phyloP scores from a whole-genome alignment of 163 green algal genomes.

The Scenedesmus sp. region DNA sequence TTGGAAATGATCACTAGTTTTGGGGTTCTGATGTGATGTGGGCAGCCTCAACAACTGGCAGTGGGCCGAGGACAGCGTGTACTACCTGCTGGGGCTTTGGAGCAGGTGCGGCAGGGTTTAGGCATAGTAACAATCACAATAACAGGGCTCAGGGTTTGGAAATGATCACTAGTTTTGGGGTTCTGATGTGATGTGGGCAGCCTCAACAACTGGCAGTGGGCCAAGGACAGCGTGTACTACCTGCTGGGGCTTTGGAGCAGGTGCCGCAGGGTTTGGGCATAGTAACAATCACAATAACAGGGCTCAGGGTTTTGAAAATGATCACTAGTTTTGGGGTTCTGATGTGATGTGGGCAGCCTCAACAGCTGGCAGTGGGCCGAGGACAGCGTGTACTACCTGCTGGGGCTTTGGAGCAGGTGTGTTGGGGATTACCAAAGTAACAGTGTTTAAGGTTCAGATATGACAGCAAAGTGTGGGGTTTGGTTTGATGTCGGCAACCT shows the following conservation, averaged over 20 bases:
- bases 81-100: conserved; percentile 97
- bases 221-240: conserved; percentile 90
- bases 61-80: conserved; percentile 89
- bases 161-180: too few relatives aligned
- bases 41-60: conserved; percentile 90
- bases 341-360: conserved; percentile 68
- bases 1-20: too few relatives aligned
- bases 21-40: background rate
- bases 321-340: too few relatives aligned
- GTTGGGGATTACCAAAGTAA: too few relatives aligned
- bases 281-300: too few relatives aligned
- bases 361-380: conserved; percentile 93
- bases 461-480: too few relatives aligned
- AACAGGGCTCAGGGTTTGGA: too few relatives aligned
- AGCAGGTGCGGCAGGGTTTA: conserved; percentile 21
- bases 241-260: conserved; percentile 91
- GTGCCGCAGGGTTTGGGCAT: background rate
- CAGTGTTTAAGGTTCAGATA: too few relatives aligned
- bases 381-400: conserved; percentile 83
- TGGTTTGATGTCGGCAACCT: conserved; percentile 68
- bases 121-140: too few relatives aligned
- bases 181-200: conserved; percentile 52
- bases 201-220: conserved; percentile 93
- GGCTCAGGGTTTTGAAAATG: too few relatives aligned
- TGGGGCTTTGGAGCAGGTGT: too few relatives aligned